phyloP scores from a whole-genome alignment of 257 asterid genomes.

The Galeopsis tetrahit region DNA sequence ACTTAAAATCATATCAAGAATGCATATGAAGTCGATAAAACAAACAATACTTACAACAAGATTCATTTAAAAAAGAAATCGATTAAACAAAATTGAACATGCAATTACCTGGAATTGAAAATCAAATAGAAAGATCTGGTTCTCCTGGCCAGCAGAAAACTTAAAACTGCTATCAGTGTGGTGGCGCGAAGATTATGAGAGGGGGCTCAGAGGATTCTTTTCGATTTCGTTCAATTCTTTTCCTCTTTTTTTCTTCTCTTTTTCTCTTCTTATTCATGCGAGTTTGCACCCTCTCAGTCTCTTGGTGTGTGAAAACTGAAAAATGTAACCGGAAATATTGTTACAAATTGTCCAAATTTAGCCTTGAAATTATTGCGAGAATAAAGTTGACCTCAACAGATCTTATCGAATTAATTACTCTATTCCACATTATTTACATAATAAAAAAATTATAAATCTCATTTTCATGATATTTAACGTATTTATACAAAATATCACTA shows the following conservation, averaged over 20 bases:
- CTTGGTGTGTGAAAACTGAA: conserved; percentile 24
- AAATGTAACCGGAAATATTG: conserved; percentile 29
- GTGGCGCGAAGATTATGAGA: conserved; percentile 37
- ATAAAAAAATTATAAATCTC: too few species aligned
- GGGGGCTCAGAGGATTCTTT: conserved; percentile 4
- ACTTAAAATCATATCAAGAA: conserved; percentile 17
- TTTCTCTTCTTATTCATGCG: conserved; percentile 15
- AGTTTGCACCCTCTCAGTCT: conserved; percentile 20
- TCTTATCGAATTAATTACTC: conserved; percentile 27
- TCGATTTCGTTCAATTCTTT: conserved; percentile 12
- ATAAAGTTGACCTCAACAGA: conserved; percentile 39
- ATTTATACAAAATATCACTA: too few species aligned
- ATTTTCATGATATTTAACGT: too few species aligned
- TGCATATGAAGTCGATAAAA: conserved; percentile 30
- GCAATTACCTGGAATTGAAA: conserved; percentile 35
- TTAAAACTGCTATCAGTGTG: conserved; percentile 18
- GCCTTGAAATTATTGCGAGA: conserved; percentile 29
- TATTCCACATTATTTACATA: too few species aligned
- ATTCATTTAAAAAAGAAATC: conserved; percentile 3
- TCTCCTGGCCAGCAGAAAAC: conserved; percentile 18
- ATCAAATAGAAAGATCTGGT: conserved; percentile 35
- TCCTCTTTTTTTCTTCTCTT: not conserved
- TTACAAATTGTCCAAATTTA: conserved; percentile 34
- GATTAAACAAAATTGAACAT: not conserved
- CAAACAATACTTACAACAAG: conserved; percentile 18